Base-by-base conservation (phyloP, 371 early-diverging fungal species). In the Nematocida sp. region DNA sequence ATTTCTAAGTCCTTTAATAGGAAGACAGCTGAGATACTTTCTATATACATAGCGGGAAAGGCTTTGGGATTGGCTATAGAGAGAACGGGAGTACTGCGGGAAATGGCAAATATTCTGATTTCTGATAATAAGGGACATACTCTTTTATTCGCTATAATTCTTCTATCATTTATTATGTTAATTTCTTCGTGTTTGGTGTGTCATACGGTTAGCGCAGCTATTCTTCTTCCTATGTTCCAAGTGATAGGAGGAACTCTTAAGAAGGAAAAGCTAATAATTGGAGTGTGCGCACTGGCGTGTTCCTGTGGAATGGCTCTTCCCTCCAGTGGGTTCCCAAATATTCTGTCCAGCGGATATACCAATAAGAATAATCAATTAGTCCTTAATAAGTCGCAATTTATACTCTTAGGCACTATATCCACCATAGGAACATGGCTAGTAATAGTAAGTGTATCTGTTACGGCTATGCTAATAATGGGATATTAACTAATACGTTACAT, bases 281-380 rank as follows among this genome's bases (percentile, higher is more conserved):
- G 51, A 1, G 36, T 61, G 23, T 7, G 60, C 36, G 9, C 75
- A 0, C 63, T 71, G 23, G 75, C 63, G 2, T 71, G 75, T 33
- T 71, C 75, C 7, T 60, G 75, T 35, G 75, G 75, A 1, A 71
- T 71, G 75, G 75, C 75, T 13, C 49, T 71, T 39, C 75, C 75
- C 1, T 18, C 75, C 11, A 71, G 75, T 33, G 75, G 75, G 23
- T 71, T 71, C 33, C 75, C 75, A 3, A 71, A 71, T 51, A 71
- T 71, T 32, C 32, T 71, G 13, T 18, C 75, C 5, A 61, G 61
- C 28, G 23, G 45, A 11, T 42, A 33, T 38, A 71, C 28, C n/a
- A 7, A 13, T 5, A 1, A 7, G 48, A 26, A 39, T 30, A 48
- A 48, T 0, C 26, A 30, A 16, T 13, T 57, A 7, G 20, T 71